Percentiles rank a stretch among this genome's conserved stretches.
These are phyloP conservation scores for Glonium stellatum DNA, from an alignment of 495 filamentous ascomycete genomes.

Conservation along the genomic window DNA sequence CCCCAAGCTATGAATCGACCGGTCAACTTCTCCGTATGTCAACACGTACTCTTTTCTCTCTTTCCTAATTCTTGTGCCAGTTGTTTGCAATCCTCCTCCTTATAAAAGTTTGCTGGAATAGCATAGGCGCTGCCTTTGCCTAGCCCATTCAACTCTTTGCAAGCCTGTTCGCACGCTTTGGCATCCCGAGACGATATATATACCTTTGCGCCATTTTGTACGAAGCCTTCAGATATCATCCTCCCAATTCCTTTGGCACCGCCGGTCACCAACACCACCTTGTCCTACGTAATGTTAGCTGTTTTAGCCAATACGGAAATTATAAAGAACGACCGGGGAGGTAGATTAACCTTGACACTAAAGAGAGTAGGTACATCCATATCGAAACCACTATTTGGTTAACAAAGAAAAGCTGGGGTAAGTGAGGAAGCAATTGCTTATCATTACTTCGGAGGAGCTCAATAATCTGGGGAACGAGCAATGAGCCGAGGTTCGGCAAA, in stretches of 20 bases:
- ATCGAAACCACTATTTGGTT: neutral
- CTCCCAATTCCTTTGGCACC: slow-evolving; percentile 35
- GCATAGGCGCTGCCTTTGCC: slow-evolving; percentile 57
- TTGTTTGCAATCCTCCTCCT: slow-evolving; percentile 59
- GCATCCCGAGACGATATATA: slow-evolving; percentile 74
- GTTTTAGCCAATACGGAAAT: neutral
- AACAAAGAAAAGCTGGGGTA: neutral
- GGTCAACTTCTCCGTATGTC: neutral
- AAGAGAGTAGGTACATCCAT: slow-evolving; percentile 32
- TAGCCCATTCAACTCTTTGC: slow-evolving; percentile 53
- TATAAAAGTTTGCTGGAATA: slow-evolving; percentile 67
- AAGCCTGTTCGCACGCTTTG: slow-evolving; percentile 53
- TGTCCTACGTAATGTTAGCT: slow-evolving; percentile 20
- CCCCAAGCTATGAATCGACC: neutral
- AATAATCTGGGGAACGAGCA: slow-evolving; percentile 13
- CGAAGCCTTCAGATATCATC: slow-evolving; percentile 35
- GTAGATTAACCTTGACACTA: slow-evolving; percentile 28
- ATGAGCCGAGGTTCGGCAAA: slow-evolving; percentile 24
- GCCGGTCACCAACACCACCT: slow-evolving; percentile 34
- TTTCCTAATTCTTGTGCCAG: slow-evolving; percentile 57
- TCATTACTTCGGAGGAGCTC: neutral
- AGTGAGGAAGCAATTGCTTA: neutral
- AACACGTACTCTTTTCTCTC: slow-evolving; percentile 52
- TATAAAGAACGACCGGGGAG: neutral
- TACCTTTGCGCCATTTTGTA: slow-evolving; percentile 41